A percentile compares a stretch with the other conserved stretches of the same genome.
These are phyloP conservation scores for Juncus inflexus DNA, from an alignment of 176 grass and related monocot species.

Conservation along the genomic window DNA sequence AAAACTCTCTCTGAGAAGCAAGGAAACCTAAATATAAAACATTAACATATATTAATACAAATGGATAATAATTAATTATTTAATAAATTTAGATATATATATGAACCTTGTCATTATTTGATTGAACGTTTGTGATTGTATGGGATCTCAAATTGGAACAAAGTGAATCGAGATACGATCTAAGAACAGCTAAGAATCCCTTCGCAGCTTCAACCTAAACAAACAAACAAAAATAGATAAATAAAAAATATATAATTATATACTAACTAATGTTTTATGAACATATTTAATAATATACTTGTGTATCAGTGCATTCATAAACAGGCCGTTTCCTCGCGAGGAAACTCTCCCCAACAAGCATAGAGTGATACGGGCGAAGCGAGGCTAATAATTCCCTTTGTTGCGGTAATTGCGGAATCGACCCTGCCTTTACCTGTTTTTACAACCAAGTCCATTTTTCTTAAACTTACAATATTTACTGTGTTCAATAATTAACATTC, in stretches of 20 bases:
- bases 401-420: constrained; percentile 72
- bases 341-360: constrained; percentile 95
- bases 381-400: constrained; percentile 75
- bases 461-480: neutral
- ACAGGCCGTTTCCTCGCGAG: constrained; percentile 81
- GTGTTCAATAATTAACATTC: neutral
- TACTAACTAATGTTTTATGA: too few relatives aligned
- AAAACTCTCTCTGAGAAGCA: constrained; percentile 93
- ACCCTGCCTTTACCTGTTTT: constrained; percentile 55
- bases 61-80: neutral
- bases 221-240: constrained; percentile 1
- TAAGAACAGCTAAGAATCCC: constrained; percentile 87
- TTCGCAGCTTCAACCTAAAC: constrained; percentile 94
- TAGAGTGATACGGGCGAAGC: constrained; percentile 83
- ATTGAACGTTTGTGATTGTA: constrained; percentile 99
- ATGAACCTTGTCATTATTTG: constrained; percentile 94
- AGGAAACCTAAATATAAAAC: constrained; percentile 63
- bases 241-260: neutral
- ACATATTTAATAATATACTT: constrained; percentile 37
- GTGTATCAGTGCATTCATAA: constrained; percentile 90
- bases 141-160: constrained; percentile 94
- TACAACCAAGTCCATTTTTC: too few relatives aligned
- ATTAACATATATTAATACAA: neutral
- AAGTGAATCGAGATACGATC: constrained; percentile 85
- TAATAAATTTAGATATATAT: neutral